Percentiles rank a stretch among this genome's conserved stretches.
Conservation (phyloP, 306 rosid species). For the Fragaria ananassa region DNA sequence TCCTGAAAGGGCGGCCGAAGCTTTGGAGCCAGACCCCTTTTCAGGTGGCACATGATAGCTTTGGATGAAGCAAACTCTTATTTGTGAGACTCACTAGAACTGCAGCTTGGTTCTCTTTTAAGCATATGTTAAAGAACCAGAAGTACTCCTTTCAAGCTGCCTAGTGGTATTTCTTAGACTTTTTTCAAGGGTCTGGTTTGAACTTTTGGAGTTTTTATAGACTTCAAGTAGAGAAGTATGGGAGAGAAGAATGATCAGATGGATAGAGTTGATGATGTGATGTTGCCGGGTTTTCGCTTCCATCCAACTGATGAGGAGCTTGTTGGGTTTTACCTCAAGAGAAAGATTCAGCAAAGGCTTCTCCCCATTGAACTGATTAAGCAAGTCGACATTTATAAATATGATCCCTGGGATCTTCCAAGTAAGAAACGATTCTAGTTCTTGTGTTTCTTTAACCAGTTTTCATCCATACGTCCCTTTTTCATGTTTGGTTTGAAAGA, state of each 20-base stretch:
- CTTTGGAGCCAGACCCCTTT: constrained; percentile 47
- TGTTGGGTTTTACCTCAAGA: constrained; percentile 66
- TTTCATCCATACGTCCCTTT: background rate
- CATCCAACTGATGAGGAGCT: constrained; percentile 89
- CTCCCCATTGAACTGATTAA: constrained; percentile 71
- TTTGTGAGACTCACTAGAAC: constrained; percentile 8
- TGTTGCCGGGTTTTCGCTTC: constrained; percentile 75
- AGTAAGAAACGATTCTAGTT: constrained; percentile 37
- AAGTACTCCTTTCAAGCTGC: constrained; percentile 22
- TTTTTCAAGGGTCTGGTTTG: constrained; percentile 23
- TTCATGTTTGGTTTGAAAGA: background rate
- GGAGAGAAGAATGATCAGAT: constrained; percentile 55
- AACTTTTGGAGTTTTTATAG: background rate
- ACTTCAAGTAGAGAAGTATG: constrained; percentile 30
- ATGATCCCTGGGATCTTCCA: constrained; percentile 93
- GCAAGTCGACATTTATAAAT: constrained; percentile 75
- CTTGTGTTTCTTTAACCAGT: background rate
- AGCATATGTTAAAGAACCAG: constrained; percentile 24
- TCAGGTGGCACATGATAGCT: constrained; percentile 31
- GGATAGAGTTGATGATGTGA: constrained; percentile 54
- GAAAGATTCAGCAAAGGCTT: constrained; percentile 54
- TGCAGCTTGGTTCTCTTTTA: constrained; percentile 1
- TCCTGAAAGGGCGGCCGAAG: constrained; percentile 45
- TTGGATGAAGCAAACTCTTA: constrained; percentile 29
- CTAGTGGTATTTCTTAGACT: background rate